Percentiles rank a stretch among this genome's conserved stretches.
These are phyloP conservation scores for Tolypocladium tropicale DNA, from an alignment of 2,329 filamentous ascomycete species.

Conservation along the genomic window DNA sequence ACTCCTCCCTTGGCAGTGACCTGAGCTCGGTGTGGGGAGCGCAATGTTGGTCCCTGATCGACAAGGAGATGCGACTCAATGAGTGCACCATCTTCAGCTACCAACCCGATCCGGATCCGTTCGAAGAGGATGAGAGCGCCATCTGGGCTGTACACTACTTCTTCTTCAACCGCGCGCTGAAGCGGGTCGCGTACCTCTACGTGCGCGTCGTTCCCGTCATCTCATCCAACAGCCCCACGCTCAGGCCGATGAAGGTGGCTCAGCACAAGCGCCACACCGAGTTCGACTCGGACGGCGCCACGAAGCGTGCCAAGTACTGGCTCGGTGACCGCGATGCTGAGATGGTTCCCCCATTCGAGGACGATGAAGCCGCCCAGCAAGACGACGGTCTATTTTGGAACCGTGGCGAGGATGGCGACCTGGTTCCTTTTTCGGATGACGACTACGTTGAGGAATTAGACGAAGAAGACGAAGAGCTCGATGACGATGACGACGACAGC, in stretches of 20 bases:
- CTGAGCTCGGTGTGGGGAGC: conserved; percentile 68
- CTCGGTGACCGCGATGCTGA: conserved; percentile 57
- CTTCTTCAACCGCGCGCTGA: conserved; percentile 89
- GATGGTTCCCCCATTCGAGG: conserved; percentile 31
- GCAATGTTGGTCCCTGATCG: conserved; percentile 82
- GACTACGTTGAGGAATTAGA: conserved; percentile 34
- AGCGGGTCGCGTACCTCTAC: conserved; percentile 90
- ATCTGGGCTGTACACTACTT: conserved; percentile 97
- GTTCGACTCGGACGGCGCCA: conserved; percentile 23
- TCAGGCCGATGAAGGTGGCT: conserved; percentile 22
- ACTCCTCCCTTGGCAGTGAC: conserved; percentile 29
- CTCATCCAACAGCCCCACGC: conserved; percentile 48
- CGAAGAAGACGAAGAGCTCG: conserved; percentile 23
- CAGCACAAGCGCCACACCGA: conserved; percentile 15
- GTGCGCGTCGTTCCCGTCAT: conserved; percentile 78
- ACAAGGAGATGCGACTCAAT: conserved; percentile 87
- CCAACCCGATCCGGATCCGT: conserved; percentile 79
- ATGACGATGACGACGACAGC: conserved; percentile 33
- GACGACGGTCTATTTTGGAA: conserved; percentile 47
- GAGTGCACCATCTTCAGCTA: conserved; percentile 88
- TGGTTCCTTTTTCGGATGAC: conserved; percentile 42
- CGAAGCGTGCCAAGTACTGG: conserved; percentile 82
- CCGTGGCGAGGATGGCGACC: conserved; percentile 46
- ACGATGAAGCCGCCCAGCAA: conserved; percentile 37
- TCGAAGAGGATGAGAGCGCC: conserved; percentile 81